Evolutionary conservation across 192 early-diverging fungal genomes (phyloP), one percentile per base, ranked within the genome.

Genomic region (Umbelopsis sp.): DNA sequence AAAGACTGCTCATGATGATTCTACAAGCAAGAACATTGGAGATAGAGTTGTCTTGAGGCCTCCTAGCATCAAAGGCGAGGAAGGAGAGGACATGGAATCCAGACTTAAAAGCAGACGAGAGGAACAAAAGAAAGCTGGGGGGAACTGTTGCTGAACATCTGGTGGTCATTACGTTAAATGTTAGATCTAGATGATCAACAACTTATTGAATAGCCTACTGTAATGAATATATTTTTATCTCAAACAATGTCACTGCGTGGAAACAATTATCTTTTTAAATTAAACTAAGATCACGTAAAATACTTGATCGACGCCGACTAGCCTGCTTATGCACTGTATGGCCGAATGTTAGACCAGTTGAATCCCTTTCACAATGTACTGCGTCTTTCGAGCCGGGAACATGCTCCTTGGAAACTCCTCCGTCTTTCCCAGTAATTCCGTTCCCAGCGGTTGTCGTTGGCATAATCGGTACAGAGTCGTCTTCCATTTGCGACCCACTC

Each of bases 81-180:
- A 77, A 72, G 65, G 76, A 71, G 68, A 78, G 70, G 20, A 80
- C 77, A 47, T 58, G 77, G 53, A 80, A 79, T 71, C 79, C 78
- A 52, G n/a, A 67, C 4, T 77, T 55, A 58, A 68, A 74, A 78
- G 75, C 66, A 80, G 72, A 80, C 78, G 70, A 70, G 76, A 76
- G 74, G 82, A 71, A 71, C 75, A 49, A 72, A 74, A 45, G 69
- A 70, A 30, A 78, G 75, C 49, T 74, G 82, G 79, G 66, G 80
- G 78, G 68, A 72, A 66, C 68, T 75, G 74, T 44, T 75, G 72
- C 27, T 72, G 66, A 71, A 51, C n/a, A 73, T 49, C 74, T 73
- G 45, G 48, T 21, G 15, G 20, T 7, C 27, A 61, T 23, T 20
- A 71, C 41, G 22, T 49, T 46, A 27, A 71, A 71, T 48, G 73